Evolutionary conservation across 73 alveolate species (phyloP).

Genomic region (Paramecium sexaurelia): DNA sequence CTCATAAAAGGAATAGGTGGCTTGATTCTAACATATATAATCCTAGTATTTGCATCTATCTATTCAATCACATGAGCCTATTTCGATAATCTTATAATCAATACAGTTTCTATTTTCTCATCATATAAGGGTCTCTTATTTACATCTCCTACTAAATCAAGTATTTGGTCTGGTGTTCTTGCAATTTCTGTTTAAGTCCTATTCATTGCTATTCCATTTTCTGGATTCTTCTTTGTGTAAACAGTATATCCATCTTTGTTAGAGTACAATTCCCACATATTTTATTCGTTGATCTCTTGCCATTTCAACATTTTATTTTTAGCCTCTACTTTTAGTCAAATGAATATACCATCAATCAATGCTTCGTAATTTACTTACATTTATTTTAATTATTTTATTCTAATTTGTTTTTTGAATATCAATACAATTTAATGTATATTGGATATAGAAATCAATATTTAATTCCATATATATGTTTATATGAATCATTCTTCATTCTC

Average conservation of each 20-base stretch:
- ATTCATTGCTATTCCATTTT: slow-evolving; percentile 23
- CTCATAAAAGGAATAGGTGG: slow-evolving; percentile 40
- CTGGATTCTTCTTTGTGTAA: slow-evolving; percentile 55
- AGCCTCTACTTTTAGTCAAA: not conserved
- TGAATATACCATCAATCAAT: not conserved
- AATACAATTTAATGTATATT: too few species aligned
- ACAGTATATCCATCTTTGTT: slow-evolving; percentile 38
- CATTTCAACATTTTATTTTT: not conserved
- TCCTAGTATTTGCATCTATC: not conserved
- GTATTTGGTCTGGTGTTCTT: not conserved
- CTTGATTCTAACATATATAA: slow-evolving; percentile 17
- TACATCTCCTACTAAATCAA: slow-evolving; percentile 4
- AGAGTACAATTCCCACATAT: slow-evolving; percentile 25
- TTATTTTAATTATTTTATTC: not conserved
- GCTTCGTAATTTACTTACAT: not conserved
- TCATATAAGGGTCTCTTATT: slow-evolving; percentile 25
- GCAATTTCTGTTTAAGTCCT: slow-evolving; percentile 50
- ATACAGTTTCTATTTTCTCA: slow-evolving; percentile 46
- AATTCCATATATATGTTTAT: not conserved
- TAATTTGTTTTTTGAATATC: too few species aligned
- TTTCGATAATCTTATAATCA: not conserved
- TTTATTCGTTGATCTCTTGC: slow-evolving; percentile 7
- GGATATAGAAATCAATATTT: too few species aligned
- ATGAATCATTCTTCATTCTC: not conserved
- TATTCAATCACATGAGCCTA: slow-evolving; percentile 5